Conservation (phyloP, 176 grass and related monocot genomes). For the Bromus sterilis region DNA sequence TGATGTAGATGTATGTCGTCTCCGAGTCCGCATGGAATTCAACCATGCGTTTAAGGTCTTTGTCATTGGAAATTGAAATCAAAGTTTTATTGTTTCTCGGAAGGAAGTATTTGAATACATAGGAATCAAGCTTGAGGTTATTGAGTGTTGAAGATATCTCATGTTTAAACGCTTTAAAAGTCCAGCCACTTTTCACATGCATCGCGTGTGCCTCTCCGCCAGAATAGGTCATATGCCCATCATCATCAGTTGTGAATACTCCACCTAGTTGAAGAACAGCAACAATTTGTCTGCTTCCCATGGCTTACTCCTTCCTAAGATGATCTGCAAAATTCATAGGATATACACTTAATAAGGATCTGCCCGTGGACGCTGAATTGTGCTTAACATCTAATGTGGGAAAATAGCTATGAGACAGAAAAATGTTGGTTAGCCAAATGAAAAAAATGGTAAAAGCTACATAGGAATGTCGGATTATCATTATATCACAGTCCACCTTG, state of each 20-base stretch:
- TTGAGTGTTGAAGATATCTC: conserved; percentile 66
- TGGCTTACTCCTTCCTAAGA: conserved; percentile 19
- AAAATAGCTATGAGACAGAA: neutral
- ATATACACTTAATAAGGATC: neutral
- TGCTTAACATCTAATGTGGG: neutral
- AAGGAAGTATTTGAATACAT: conserved; percentile 77
- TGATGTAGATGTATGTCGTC: conserved; percentile 41
- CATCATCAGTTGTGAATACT: conserved; percentile 48
- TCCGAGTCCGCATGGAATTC: conserved; percentile 44
- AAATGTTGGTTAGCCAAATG: neutral
- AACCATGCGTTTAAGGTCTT: conserved; percentile 51
- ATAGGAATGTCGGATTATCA: neutral
- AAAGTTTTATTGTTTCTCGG: conserved; percentile 38
- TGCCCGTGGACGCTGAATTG: neutral
- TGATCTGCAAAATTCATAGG: conserved; percentile 13
- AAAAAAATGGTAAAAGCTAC: neutral
- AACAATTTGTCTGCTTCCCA: conserved; percentile 47
- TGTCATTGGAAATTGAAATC: conserved; percentile 56
- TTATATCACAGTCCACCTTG: neutral
- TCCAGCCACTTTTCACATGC: conserved; percentile 48
- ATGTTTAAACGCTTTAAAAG: conserved; percentile 39
- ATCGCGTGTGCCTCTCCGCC: conserved; percentile 79
- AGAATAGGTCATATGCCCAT: conserved; percentile 60
- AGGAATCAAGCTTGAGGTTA: conserved; percentile 40
- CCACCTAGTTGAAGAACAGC: conserved; percentile 68